These are phyloP conservation scores for Evansstolkia leycettana DNA, from an alignment of 495 filamentous ascomycete species.

Conservation along the genomic window DNA sequence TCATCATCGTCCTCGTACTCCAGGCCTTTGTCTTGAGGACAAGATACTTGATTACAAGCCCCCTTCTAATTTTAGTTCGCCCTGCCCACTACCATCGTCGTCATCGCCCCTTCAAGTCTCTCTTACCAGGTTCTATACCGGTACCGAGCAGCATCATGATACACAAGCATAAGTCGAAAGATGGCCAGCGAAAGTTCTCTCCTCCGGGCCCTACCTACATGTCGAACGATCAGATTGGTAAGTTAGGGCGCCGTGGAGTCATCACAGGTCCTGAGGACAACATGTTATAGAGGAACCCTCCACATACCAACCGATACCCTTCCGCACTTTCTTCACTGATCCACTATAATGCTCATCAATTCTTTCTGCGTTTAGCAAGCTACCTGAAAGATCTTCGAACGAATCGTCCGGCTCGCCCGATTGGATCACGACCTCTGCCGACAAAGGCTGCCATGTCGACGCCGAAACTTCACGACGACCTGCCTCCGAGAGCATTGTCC, in stretches of 20 bases:
- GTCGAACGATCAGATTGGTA: slow-evolving; percentile 80
- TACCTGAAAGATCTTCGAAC: slow-evolving; percentile 74
- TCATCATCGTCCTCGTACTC: too few species aligned
- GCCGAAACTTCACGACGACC: slow-evolving; percentile 20
- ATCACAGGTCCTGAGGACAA: slow-evolving; percentile 1
- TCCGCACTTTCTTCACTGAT: too few species aligned
- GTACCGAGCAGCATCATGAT: slow-evolving; percentile 11
- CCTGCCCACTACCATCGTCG: too few species aligned
- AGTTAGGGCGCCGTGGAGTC: slow-evolving; percentile 3
- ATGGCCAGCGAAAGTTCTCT: slow-evolving; percentile 46
- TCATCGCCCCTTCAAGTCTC: too few species aligned
- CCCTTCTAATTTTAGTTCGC: too few species aligned
- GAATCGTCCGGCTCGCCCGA: slow-evolving; percentile 63
- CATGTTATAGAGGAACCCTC: slow-evolving; percentile 2
- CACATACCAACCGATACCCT: too few species aligned
- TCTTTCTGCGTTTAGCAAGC: slow-evolving; percentile 33
- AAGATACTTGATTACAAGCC: too few species aligned
- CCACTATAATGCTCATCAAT: too few species aligned
- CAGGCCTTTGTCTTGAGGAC: too few species aligned
- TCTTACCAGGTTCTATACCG: too few species aligned
- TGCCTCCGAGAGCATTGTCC: slow-evolving; percentile 34
- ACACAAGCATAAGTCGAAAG: slow-evolving; percentile 28
- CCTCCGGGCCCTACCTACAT: slow-evolving; percentile 72
- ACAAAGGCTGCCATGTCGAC: slow-evolving; percentile 24
- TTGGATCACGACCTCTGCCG: slow-evolving; percentile 70